Conservation (phyloP, 2,329 filamentous ascomycete species). For the Exophiala xenobiotica region DNA sequence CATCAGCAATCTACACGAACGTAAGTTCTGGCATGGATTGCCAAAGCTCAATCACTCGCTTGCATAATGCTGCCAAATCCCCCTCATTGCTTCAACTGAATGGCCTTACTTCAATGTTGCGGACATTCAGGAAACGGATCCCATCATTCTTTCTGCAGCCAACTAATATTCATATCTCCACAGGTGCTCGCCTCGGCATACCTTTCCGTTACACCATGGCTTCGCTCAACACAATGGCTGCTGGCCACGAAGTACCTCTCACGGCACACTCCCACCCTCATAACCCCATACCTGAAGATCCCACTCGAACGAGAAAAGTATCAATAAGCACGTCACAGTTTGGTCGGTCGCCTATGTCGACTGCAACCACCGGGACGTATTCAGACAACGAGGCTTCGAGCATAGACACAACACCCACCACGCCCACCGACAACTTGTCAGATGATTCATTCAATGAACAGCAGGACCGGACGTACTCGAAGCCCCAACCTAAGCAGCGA, state of each 20-base stretch:
- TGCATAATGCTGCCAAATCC: slow-evolving; percentile 24
- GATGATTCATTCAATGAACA: slow-evolving; percentile 36
- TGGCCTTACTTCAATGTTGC: too few species aligned
- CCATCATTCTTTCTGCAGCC: too few species aligned
- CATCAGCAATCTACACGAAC: slow-evolving; percentile 13
- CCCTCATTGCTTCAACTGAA: too few species aligned
- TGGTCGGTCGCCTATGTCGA: slow-evolving; percentile 35
- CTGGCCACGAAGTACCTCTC: slow-evolving; percentile 23
- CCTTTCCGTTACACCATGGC: too few species aligned
- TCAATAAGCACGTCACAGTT: slow-evolving; percentile 38
- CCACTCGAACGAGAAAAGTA: slow-evolving; percentile 38
- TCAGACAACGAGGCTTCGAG: slow-evolving; percentile 35
- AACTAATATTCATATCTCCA: background rate
- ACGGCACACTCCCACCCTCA: slow-evolving; percentile 47
- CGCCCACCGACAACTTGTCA: slow-evolving; percentile 41
- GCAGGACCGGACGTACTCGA: slow-evolving; percentile 9
- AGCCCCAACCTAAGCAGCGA: slow-evolving; percentile 35
- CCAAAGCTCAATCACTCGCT: slow-evolving; percentile 3
- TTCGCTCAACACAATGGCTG: too few species aligned
- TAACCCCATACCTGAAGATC: slow-evolving; percentile 51
- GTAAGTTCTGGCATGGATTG: slow-evolving; percentile 11
- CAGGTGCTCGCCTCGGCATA: slow-evolving; percentile 1
- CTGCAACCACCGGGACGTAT: slow-evolving; percentile 35
- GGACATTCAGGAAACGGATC: too few species aligned
- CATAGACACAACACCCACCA: slow-evolving; percentile 40